Conservation (phyloP, 2,329 filamentous ascomycete species). For the Orbilia blumenaviensis region DNA sequence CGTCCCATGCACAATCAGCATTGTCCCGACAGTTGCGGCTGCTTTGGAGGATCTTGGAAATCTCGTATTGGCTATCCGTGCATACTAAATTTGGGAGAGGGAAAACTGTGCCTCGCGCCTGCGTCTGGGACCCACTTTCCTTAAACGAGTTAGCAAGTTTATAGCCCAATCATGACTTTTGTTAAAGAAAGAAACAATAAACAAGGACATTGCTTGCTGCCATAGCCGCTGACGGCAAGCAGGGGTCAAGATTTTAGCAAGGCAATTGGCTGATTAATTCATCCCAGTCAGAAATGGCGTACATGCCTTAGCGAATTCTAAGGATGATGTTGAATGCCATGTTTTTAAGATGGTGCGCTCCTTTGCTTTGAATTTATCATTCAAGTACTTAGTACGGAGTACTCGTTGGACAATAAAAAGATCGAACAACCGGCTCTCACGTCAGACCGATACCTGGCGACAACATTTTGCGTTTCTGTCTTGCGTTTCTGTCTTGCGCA, state of each 20-base stretch:
- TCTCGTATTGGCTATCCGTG: not conserved
- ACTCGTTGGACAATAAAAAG: no score
- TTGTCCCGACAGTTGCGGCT: not conserved
- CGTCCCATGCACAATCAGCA: not conserved
- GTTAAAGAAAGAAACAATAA: not conserved
- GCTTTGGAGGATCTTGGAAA: not conserved
- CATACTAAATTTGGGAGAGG: conserved; percentile 5
- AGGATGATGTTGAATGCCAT: not conserved
- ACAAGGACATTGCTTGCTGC: not conserved
- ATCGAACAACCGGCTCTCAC: no score
- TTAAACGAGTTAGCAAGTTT: not conserved
- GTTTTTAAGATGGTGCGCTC: not conserved
- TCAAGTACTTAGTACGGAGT: no score
- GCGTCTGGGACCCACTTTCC: conserved; percentile 12
- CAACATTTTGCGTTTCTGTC: not conserved
- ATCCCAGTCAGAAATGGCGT: not conserved
- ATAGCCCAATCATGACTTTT: conserved; percentile 3
- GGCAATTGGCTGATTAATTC: not conserved
- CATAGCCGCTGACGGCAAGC: not conserved
- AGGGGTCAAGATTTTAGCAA: not conserved
- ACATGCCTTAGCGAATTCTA: not conserved
- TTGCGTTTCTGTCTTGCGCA: conserved; percentile 1
- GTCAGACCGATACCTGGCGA: not conserved
- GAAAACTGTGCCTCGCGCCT: conserved; percentile 11
- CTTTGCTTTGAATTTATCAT: no score